These are phyloP conservation scores for Tremellales sp. DNA, from an alignment of 1,284 basidiomycete species.

Conservation along the genomic window DNA sequence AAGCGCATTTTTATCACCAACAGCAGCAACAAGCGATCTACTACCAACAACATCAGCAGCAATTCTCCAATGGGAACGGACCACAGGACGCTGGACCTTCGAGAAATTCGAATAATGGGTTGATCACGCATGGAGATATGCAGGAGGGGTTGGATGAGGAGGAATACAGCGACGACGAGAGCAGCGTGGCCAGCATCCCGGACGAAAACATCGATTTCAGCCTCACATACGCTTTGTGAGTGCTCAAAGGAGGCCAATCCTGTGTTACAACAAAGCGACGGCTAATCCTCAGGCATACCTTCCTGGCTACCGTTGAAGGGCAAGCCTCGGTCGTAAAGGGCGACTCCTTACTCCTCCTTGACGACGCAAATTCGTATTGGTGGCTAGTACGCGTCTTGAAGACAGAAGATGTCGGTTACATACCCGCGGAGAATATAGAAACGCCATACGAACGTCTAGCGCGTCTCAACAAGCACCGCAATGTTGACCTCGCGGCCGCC, in stretches of 20 bases:
- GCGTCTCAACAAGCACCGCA: conserved; percentile 92
- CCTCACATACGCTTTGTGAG: conserved; percentile 52
- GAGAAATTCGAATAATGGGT: background rate
- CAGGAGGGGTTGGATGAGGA: conserved; percentile 9
- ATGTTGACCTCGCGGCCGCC: conserved; percentile 71
- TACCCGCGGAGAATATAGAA: conserved; percentile 98
- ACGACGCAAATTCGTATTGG: conserved; percentile 97
- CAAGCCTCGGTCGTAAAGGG: conserved; percentile 96
- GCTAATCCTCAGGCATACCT: conserved; percentile 61
- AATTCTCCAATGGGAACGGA: background rate
- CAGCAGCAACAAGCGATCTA: conserved; percentile 30
- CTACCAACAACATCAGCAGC: conserved; percentile 31
- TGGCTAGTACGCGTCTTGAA: conserved; percentile 95
- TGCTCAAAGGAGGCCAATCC: background rate
- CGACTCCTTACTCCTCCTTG: conserved; percentile 86
- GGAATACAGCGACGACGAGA: conserved; percentile 39
- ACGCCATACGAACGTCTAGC: conserved; percentile 96
- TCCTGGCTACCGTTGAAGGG: conserved; percentile 91
- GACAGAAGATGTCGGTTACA: conserved; percentile 98
- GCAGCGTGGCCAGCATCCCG: conserved; percentile 49
- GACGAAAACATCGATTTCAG: conserved; percentile 54
- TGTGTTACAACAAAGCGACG: background rate
- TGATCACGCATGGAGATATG: background rate
- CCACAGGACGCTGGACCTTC: conserved; percentile 2
- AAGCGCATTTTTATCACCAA: conserved; percentile 56